A percentile compares a stretch with the other conserved stretches of the same genome.
phyloP scores from a whole-genome alignment of 805 yeast species.

The Candida pseudofarinosa region DNA sequence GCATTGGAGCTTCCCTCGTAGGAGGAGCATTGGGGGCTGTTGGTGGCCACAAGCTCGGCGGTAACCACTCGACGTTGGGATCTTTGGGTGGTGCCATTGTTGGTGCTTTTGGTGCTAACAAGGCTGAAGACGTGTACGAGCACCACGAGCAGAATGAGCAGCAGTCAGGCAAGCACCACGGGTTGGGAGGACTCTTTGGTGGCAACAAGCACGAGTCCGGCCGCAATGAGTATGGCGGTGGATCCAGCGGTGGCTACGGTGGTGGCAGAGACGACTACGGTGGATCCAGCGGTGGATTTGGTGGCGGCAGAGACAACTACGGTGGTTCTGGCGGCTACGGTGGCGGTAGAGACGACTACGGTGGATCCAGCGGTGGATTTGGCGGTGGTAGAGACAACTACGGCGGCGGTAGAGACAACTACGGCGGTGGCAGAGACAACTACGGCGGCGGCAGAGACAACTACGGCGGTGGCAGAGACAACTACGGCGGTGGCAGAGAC shows the following conservation, averaged over 20 bases:
- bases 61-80: slow-evolving; percentile 39
- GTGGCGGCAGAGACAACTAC: slow-evolving; percentile 7
- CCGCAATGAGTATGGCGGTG: slow-evolving; percentile 1
- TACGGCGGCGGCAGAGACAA: slow-evolving; percentile 9
- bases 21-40: slow-evolving; percentile 55
- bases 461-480: slow-evolving; percentile 10
- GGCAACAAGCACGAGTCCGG: slow-evolving; percentile 9
- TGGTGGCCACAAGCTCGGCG: slow-evolving; percentile 45
- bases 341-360: slow-evolving; percentile 5
- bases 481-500: slow-evolving; percentile 9
- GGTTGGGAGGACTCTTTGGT: slow-evolving; percentile 16
- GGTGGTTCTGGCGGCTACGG: slow-evolving; percentile 11
- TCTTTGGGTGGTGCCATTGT: slow-evolving; percentile 50
- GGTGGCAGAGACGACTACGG: slow-evolving; percentile 8
- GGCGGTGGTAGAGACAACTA: slow-evolving; percentile 10
- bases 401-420: slow-evolving; percentile 9
- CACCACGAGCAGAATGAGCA: slow-evolving; percentile 15
- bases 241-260: slow-evolving; percentile 10
- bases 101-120: slow-evolving; percentile 54
- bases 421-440: slow-evolving; percentile 9
- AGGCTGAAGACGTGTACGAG: slow-evolving; percentile 39
- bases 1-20: slow-evolving; percentile 39
- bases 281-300: slow-evolving; percentile 5
- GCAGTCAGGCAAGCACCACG: slow-evolving; percentile 5
- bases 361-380: slow-evolving; percentile 9